These are phyloP conservation scores for Fulvia fulva DNA, from an alignment of 2,329 filamentous ascomycete genomes.

Conservation along the genomic window DNA sequence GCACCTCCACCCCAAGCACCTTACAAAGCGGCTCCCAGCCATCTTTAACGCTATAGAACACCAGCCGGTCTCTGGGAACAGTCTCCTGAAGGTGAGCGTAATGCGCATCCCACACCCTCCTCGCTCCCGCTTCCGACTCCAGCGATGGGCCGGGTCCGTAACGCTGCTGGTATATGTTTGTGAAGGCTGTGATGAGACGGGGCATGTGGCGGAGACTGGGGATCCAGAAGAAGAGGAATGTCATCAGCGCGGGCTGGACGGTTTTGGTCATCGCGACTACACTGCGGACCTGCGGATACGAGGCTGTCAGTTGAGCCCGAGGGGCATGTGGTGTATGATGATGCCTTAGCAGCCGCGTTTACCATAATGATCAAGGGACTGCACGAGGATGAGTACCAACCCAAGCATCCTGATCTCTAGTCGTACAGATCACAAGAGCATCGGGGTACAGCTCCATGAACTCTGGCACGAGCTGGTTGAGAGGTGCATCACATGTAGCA, in stretches of 20 bases:
- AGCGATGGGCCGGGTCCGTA: not conserved
- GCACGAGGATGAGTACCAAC: too few species aligned
- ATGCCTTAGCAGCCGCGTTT: too few species aligned
- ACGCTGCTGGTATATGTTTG: constrained; percentile 6
- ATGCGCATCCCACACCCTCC: constrained; percentile 1
- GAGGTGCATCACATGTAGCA: constrained; percentile 46
- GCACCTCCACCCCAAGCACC: constrained; percentile 22
- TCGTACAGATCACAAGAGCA: constrained; percentile 32
- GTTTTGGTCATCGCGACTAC: constrained; percentile 6
- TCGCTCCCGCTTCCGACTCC: not conserved
- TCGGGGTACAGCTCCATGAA: constrained; percentile 48
- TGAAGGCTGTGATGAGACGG: not conserved
- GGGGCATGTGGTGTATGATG: too few species aligned
- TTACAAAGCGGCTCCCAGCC: constrained; percentile 30
- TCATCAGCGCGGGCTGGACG: constrained; percentile 2
- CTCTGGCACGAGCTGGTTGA: constrained; percentile 42
- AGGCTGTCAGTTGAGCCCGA: too few species aligned
- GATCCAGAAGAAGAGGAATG: constrained; percentile 15
- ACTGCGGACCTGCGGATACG: too few species aligned
- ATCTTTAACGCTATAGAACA: constrained; percentile 22
- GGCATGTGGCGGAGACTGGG: constrained; percentile 11
- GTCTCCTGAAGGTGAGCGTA: not conserved
- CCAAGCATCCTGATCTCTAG: constrained; percentile 7
- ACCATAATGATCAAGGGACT: too few species aligned
- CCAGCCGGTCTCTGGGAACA: constrained; percentile 7